Conservation (phyloP, 306 rosid genomes). For the Clitoria ternatea region DNA sequence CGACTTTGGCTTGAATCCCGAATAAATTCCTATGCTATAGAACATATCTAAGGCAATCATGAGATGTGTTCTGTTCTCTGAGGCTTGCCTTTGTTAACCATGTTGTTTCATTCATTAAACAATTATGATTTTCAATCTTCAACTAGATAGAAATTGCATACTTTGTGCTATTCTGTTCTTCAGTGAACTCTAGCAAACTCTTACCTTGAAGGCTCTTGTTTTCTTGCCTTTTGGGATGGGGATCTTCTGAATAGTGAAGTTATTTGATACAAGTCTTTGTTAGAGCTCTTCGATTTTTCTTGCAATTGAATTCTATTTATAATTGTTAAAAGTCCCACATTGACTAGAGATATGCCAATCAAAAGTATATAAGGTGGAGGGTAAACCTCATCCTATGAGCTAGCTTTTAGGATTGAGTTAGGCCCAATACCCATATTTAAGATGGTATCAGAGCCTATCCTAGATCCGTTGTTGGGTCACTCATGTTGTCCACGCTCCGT, state of each 20-base stretch:
- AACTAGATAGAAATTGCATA: slow-evolving; percentile 1
- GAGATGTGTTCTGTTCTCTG: neutral
- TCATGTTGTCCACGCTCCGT: no score
- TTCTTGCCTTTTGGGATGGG: neutral
- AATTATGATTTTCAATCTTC: neutral
- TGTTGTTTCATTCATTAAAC: slow-evolving; percentile 14
- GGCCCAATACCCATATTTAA: no score
- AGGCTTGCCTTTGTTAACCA: neutral
- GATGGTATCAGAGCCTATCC: no score
- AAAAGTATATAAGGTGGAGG: no score
- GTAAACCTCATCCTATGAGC: no score
- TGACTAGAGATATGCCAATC: no score
- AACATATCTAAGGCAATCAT: slow-evolving; percentile 11
- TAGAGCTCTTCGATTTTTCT: slow-evolving; percentile 2
- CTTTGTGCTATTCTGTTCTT: slow-evolving; percentile 6
- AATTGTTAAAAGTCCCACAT: no score
- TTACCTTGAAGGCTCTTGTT: neutral
- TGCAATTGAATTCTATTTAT: neutral
- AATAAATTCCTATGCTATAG: neutral
- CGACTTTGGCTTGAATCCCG: slow-evolving; percentile 8
- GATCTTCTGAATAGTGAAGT: slow-evolving; percentile 1
- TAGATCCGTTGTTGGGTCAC: no score
- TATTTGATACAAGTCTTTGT: neutral
- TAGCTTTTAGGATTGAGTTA: no score
- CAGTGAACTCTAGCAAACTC: neutral